Percentiles rank a stretch among this genome's conserved stretches.
Conservation (phyloP, 2,329 filamentous ascomycete species). For the Aspergillus viridinutans region DNA sequence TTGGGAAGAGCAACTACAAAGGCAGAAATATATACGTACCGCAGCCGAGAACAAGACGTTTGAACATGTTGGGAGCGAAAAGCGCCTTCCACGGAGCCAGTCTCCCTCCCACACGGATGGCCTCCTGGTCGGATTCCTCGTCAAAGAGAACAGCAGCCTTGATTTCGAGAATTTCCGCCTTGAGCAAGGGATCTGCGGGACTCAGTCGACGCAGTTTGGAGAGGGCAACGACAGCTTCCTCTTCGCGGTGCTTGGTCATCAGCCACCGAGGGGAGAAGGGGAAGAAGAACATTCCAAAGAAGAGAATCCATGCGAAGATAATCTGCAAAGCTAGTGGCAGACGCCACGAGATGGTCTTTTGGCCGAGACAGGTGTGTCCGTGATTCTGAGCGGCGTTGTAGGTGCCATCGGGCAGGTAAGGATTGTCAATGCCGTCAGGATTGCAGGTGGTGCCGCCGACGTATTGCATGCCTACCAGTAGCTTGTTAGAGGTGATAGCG, state of each 20-base stretch:
- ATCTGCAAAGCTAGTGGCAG: conserved; percentile 51
- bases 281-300: conserved; percentile 74
- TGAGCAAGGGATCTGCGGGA: conserved; percentile 62
- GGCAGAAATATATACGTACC: conserved; percentile 4
- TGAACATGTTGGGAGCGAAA: conserved; percentile 26
- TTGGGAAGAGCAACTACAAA: too few relatives aligned
- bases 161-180: conserved; percentile 78
- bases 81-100: conserved; percentile 25
- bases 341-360: conserved; percentile 56
- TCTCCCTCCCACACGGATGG: conserved; percentile 13
- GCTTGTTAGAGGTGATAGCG: too few relatives aligned
- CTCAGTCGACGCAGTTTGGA: conserved; percentile 60
- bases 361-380: conserved; percentile 20
- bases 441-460: conserved; percentile 51
- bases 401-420: too few relatives aligned
- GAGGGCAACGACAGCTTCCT: conserved; percentile 61
- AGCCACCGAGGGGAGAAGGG: conserved; percentile 75
- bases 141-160: conserved; percentile 75
- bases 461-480: conserved; percentile 15
- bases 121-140: conserved; percentile 62
- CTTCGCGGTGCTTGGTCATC: conserved; percentile 64
- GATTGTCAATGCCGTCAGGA: too few relatives aligned
- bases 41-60: conserved; percentile 22
- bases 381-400: too few relatives aligned
- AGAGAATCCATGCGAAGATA: conserved; percentile 61